phyloP scores from a whole-genome alignment of 495 filamentous ascomycete species.

The Apodospora peruviana region DNA sequence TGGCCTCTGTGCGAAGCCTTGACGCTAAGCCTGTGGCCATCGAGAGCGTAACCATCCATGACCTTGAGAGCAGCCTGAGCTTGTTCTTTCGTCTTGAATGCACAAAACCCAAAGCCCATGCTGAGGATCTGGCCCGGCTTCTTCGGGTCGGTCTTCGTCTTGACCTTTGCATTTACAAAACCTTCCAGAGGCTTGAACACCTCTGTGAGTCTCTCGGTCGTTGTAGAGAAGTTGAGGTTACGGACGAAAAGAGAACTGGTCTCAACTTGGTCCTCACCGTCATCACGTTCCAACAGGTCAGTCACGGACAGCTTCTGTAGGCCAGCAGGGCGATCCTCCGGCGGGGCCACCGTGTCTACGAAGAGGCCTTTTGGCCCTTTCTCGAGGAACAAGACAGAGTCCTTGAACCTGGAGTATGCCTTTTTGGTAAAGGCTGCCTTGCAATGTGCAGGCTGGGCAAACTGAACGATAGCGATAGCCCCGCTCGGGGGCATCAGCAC shows the following conservation, averaged over 20 bases:
- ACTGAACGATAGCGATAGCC: constrained; percentile 90
- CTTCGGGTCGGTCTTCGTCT: constrained; percentile 83
- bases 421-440: constrained; percentile 74
- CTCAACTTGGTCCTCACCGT: constrained; percentile 46
- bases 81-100: constrained; percentile 71
- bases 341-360: constrained; percentile 30
- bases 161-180: constrained; percentile 76
- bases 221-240: constrained; percentile 91
- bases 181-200: constrained; percentile 76
- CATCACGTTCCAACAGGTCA: constrained; percentile 54
- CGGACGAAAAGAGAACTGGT: constrained; percentile 83
- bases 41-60: constrained; percentile 83
- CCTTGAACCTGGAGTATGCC: constrained; percentile 84
- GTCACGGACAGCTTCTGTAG: constrained; percentile 37
- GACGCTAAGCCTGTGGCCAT: constrained; percentile 77
- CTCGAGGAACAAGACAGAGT: constrained; percentile 87
- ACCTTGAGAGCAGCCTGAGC: constrained; percentile 71
- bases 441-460: constrained; percentile 68
- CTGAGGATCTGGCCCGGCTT: constrained; percentile 75
- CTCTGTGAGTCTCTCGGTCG: constrained; percentile 62
- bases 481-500: constrained; percentile 89
- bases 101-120: constrained; percentile 95
- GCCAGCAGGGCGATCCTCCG: constrained; percentile 22
- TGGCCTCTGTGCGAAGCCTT: constrained; percentile 76
- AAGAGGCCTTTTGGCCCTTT: constrained; percentile 87